Base-by-base conservation (phyloP, 441 rosid species). In the Pelargonium australe region DNA sequence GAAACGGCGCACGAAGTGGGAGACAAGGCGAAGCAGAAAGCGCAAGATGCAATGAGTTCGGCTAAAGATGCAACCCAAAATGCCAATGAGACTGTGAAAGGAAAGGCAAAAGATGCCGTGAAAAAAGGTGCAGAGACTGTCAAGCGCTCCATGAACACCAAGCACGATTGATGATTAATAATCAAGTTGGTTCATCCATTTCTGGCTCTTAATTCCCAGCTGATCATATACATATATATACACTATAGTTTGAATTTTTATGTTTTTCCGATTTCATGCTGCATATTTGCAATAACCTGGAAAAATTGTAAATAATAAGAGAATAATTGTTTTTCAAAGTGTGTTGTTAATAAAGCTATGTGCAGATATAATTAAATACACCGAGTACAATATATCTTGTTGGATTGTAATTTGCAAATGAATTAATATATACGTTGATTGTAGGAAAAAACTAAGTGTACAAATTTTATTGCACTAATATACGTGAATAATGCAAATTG, bases 61-160 rank as follows among this genome's bases (percentile, higher is more conserved):
- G 81, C 79, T 14, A 75, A 72, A 60, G 79, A 75, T 11, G 64
- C 70, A 0, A 72, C 82, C 49, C 78, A 66, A 34, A 74, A 71
- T 67, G 76, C 72, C 67, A 69, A 73, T 69, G 76, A 73, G 12
- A 71, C 64, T 5, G 41, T 70, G 45, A 58, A 70, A 0, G 77
- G 75, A 2, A 70, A 62, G 34, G 78, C 73, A 10, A 73, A 76
- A 49, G 72, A 73, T 7, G 31, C 68, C 0, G 14, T 64, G 17
- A 4, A 70, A 72, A 58, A 63, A 43, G 74, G 66, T 55, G 78
- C 80, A 9, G 77, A 58, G n/a, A 13, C 64, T n/a, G 72, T 77
- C 6, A 67, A 72, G 34, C 34, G 55, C 64, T 64, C 66, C 70
- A 72, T 72, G 72, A 68, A 80, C 73, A 34, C 75, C 71, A 72